These are phyloP conservation scores for Botrytis galanthina DNA, from an alignment of 2,329 filamentous ascomycete genomes.

Conservation along the genomic window DNA sequence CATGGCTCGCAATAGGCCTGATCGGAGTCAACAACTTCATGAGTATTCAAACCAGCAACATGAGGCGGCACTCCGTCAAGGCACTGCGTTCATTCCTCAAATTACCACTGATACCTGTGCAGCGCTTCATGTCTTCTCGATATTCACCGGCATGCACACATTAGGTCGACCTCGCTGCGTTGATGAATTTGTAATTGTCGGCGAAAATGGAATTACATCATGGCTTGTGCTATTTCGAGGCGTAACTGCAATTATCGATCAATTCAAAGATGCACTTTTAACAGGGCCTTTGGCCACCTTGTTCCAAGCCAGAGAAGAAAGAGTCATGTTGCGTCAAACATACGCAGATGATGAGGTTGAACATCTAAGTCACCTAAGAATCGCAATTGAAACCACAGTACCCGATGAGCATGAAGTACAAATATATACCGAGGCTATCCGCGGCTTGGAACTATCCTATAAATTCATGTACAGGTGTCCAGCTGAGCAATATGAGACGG, in stretches of 20 bases:
- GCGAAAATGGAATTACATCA: constrained; percentile 35
- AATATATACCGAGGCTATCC: constrained; percentile 29
- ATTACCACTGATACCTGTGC: constrained; percentile 35
- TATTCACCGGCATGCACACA: constrained; percentile 39
- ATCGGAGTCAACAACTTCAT: constrained; percentile 40
- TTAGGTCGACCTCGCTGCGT: constrained; percentile 38
- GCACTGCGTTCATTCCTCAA: constrained; percentile 36
- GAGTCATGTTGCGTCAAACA: background rate
- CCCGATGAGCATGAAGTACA: background rate
- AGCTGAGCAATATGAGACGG: constrained; percentile 33
- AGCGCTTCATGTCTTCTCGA: constrained; percentile 40
- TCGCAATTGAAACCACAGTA: constrained; percentile 9
- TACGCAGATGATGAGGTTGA: constrained; percentile 1
- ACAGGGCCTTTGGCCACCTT: background rate
- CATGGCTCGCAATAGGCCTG: constrained; percentile 42
- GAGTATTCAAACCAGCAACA: constrained; percentile 40
- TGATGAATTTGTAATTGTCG: constrained; percentile 38
- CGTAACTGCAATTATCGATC: background rate
- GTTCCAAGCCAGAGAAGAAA: background rate
- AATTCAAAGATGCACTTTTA: background rate
- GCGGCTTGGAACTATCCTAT: constrained; percentile 38
- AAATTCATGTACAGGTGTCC: constrained; percentile 27
- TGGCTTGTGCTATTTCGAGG: constrained; percentile 39
- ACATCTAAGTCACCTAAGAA: background rate
- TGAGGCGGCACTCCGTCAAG: constrained; percentile 29